Base-by-base conservation (phyloP, 2,329 filamentous ascomycete genomes). In the Beauveria pseudobassiana region DNA sequence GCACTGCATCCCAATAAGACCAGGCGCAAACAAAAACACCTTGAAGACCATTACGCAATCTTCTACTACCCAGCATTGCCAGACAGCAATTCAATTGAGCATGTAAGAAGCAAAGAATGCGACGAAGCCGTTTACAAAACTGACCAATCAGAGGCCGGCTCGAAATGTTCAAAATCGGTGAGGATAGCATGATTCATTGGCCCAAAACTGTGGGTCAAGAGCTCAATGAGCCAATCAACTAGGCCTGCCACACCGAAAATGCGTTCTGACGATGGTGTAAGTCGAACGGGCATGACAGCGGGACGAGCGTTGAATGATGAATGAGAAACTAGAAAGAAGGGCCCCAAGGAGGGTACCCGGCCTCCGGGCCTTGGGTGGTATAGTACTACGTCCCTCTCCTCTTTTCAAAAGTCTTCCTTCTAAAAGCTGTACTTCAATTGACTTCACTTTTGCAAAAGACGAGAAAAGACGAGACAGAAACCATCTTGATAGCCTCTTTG, bases 261-360 rank as follows among this genome's bases (percentile, higher is more conserved):
- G 69, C 68, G 66, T 34, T 64, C 58, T 67, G 65, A 66, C 66
- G 72, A 71, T 70, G 71, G 73, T 76, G 74, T 76, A 76, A 76
- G 74, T 76, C 63, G 69, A 69, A 42, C 24, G 34, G 48, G 52
- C 59, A 59, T 59, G 46, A 50, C 58, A 50, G 58, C 58, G 58
- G 58, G 58, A 55, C 50, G 45, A 55, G 50, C 50, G 50, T 55
- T 61, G 50, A 42, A 49, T 55, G 50, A 54, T 54, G 50, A 24
- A 61, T 55, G 51, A 30, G 59, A 60, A 60, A 61, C 59, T 50
- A 61, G 55, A 55, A 61, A 55, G 51, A 55, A 55, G 28, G 50
- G 51, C 20, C 59, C 59, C 50, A 14, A 55, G 46, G 42, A 55
- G 59, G 58, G 58, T 54, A 60, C 58, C 58, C 50, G 58, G 58